Percentiles rank a stretch among this genome's conserved stretches.
Evolutionary conservation across 768 basidiomycete species (phyloP).

Genomic region (Cyclocybe cylindracea): DNA sequence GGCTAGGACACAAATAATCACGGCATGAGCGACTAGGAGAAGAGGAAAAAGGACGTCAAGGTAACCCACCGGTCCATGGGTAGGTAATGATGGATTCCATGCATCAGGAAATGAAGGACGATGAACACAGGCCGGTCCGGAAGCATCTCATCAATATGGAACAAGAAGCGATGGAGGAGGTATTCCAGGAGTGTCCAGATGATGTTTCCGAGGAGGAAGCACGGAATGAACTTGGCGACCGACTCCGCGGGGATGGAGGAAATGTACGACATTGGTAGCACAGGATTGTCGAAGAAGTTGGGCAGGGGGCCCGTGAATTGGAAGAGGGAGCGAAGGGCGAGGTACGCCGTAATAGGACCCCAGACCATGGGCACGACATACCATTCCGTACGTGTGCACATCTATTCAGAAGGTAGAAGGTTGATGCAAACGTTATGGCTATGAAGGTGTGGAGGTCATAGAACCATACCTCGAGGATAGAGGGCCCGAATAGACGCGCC

Average conservation of each 20-base stretch:
- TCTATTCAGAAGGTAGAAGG: constrained; percentile 33
- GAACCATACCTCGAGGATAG: constrained; percentile 70
- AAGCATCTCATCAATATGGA: constrained; percentile 88
- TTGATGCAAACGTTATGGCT: constrained; percentile 6
- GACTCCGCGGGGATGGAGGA: constrained; percentile 49
- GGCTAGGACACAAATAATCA: constrained; percentile 34
- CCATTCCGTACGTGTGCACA: constrained; percentile 88
- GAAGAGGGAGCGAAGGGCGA: constrained; percentile 78
- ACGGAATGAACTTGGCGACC: constrained; percentile 55
- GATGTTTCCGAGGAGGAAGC: constrained; percentile 83
- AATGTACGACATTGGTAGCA: constrained; percentile 52
- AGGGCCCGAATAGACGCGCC: constrained; percentile 84
- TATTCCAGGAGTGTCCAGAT: constrained; percentile 97
- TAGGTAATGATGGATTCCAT: constrained; percentile 96
- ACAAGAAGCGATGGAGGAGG: constrained; percentile 90
- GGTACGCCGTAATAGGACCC: constrained; percentile 81
- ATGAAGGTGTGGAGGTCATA: background rate
- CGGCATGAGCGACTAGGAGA: background rate
- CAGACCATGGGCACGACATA: constrained; percentile 91
- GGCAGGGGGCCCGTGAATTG: constrained; percentile 79
- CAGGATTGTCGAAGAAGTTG: constrained; percentile 56
- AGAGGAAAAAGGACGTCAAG: background rate
- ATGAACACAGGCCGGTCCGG: constrained; percentile 84
- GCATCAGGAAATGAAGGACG: constrained; percentile 87
- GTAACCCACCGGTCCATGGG: constrained; percentile 85